Percentiles rank a stretch among this genome's conserved stretches.
phyloP scores from a whole-genome alignment of 179 eudicot species.

The Spinacia oleracea region DNA sequence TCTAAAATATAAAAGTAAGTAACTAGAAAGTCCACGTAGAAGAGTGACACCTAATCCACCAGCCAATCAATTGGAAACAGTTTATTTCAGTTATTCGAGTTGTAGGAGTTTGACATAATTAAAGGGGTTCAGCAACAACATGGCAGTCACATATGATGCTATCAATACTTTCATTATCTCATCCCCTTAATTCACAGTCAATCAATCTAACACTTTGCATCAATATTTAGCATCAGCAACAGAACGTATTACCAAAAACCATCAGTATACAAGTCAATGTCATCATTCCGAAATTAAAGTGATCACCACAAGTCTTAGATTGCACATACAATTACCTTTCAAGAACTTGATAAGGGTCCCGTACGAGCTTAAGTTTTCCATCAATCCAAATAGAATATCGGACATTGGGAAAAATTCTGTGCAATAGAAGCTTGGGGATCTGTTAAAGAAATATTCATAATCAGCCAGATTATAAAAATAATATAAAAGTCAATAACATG shows the following conservation, averaged over 20 bases:
- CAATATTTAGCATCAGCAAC: neutral
- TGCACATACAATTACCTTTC: conserved; percentile 57
- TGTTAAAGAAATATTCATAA: conserved; percentile 35
- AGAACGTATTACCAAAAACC: neutral
- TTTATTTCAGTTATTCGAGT: neutral
- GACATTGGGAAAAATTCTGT: conserved; percentile 76
- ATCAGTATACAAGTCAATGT: conserved; percentile 11
- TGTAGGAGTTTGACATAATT: neutral
- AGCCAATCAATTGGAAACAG: neutral
- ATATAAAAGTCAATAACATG: neutral
- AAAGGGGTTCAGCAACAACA: neutral
- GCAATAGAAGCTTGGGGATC: conserved; percentile 86
- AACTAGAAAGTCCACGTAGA: neutral
- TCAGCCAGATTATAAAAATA: neutral
- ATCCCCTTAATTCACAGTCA: neutral
- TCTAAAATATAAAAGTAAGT: neutral
- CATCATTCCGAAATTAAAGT: neutral
- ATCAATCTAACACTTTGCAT: neutral
- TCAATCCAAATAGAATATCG: conserved; percentile 88
- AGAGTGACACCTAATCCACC: neutral
- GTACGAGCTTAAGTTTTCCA: conserved; percentile 88
- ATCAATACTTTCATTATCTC: neutral
- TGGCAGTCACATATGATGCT: neutral
- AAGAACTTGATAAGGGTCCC: conserved; percentile 78
- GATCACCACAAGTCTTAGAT: conserved; percentile 11